phyloP scores from a whole-genome alignment of 768 basidiomycete species.

The Glaciozyma martinii region DNA sequence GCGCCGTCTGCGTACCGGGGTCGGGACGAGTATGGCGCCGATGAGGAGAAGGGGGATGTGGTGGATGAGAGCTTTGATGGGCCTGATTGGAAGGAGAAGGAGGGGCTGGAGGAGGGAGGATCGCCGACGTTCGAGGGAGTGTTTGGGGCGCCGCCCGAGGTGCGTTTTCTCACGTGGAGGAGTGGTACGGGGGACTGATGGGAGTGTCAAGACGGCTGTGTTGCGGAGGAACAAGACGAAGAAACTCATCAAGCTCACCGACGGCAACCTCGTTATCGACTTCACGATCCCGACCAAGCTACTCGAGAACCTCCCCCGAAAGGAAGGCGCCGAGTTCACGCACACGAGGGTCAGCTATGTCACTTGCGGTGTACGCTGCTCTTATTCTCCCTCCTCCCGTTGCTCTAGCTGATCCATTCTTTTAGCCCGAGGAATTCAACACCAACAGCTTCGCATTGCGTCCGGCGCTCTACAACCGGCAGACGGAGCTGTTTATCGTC shows the following conservation, averaged over 20 bases:
- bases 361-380: slow-evolving; percentile 57
- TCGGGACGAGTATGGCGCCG: neutral
- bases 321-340: slow-evolving; percentile 61
- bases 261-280: slow-evolving; percentile 80
- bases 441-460: slow-evolving; percentile 56
- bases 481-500: slow-evolving; percentile 85
- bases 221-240: slow-evolving; percentile 19
- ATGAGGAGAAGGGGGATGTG: slow-evolving; percentile 18
- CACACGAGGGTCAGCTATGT: slow-evolving; percentile 50
- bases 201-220: slow-evolving; percentile 13
- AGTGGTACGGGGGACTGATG: too few species aligned
- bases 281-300: slow-evolving; percentile 75
- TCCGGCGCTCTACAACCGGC: slow-evolving; percentile 66
- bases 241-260: slow-evolving; percentile 60
- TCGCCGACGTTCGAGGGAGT: slow-evolving; percentile 19
- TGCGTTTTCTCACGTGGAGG: too few species aligned
- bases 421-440: slow-evolving; percentile 77
- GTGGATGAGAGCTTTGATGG: slow-evolving; percentile 19
- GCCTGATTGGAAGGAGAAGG: neutral
- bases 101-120: neutral
- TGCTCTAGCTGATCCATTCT: too few species aligned
- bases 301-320: slow-evolving; percentile 56
- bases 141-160: slow-evolving; percentile 22
- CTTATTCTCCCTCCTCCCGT: accelerated
- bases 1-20: too few species aligned